Evolutionary conservation across 176 grass and related monocot genomes (phyloP), one percentile per base, ranked within the genome.

Genomic region (Avena insularis): DNA sequence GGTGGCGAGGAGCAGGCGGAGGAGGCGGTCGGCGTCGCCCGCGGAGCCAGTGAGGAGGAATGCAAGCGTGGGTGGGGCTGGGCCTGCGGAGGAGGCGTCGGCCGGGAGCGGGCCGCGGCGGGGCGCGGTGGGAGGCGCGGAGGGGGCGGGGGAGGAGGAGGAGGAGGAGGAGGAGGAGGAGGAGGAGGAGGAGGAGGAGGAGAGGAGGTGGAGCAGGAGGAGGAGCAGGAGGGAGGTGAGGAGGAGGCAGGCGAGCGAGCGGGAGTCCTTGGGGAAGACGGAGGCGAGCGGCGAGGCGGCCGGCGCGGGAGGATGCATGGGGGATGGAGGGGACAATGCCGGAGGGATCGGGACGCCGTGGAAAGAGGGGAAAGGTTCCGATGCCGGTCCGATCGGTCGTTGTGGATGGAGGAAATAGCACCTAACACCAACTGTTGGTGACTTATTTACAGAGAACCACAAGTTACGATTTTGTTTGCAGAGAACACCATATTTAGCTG

Each of bases 1-100:
- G 43, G 87, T 83, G 19, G 97, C 90, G 64, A 87, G 87, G 36
- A 98, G 90, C 57, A 98, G 89, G 75, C 96, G 93, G 61, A 93
- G 78, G 85, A 98, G 91, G 79, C 97, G 90, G 76, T 90, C 88
- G 8, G 77, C 83, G 83, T 98, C 97, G 70, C 90, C 97, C 47
- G 84, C 82, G 1, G 92, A 93, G 23, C 97, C 97, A n/a, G 92
- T 75, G 80, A 98, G 87, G 60, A 98, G 84, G 90, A 96, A 98
- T 7, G 92, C 97, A 71, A 98, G 64, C 13, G 90, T 59, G 59
- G 94, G 93, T 10, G 88, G 86, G 0, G 90, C 3, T 1, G 96
- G 91, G 14, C 86, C 92, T 13, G 84, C 77, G 60, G 84, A 76
- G 29, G 87, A 75, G 40, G 73, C 54, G 36, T 86, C 58, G 69